phyloP scores from a whole-genome alignment of 345 rosid species.

The Cardamine chenopodiifolia region DNA sequence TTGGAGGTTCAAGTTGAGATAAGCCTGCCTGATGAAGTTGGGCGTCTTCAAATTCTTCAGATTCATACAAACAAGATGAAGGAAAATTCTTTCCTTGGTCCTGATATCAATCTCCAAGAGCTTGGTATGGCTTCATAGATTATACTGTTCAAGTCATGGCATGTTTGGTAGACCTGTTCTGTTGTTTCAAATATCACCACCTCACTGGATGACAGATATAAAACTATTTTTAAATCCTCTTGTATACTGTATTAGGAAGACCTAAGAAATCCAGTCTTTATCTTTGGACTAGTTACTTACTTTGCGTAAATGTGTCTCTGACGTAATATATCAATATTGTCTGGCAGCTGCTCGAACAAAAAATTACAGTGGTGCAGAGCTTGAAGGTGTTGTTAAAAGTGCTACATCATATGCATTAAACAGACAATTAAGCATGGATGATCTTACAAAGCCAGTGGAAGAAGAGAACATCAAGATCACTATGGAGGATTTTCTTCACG shows the following conservation, averaged over 20 bases:
- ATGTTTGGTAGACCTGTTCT: constrained; percentile 16
- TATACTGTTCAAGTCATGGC: constrained; percentile 13
- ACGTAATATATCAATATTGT: constrained; percentile 15
- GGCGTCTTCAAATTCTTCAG: constrained; percentile 94
- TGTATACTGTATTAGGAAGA: background rate
- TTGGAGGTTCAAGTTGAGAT: constrained; percentile 99
- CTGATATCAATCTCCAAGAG: constrained; percentile 82
- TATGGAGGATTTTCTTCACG: constrained; percentile 88
- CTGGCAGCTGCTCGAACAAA: constrained; percentile 93
- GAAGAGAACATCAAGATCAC: constrained; percentile 96
- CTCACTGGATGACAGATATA: background rate
- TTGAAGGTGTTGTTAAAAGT: constrained; percentile 99
- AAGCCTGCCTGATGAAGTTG: constrained; percentile 98
- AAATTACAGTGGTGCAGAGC: constrained; percentile 98
- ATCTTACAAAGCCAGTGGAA: constrained; percentile 94
- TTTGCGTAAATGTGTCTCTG: constrained; percentile 5
- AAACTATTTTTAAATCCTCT: background rate
- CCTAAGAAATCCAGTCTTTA: constrained; percentile 9
- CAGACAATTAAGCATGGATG: constrained; percentile 93
- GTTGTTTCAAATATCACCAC: background rate
- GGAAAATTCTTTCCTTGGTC: constrained; percentile 90
- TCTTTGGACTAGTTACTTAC: constrained; percentile 8
- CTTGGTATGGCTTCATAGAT: constrained; percentile 61
- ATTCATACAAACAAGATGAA: constrained; percentile 99
- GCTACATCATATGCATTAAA: constrained; percentile 95